Evolutionary conservation across 345 rosid genomes (phyloP).

Genomic region (Gossypium thurberi): DNA sequence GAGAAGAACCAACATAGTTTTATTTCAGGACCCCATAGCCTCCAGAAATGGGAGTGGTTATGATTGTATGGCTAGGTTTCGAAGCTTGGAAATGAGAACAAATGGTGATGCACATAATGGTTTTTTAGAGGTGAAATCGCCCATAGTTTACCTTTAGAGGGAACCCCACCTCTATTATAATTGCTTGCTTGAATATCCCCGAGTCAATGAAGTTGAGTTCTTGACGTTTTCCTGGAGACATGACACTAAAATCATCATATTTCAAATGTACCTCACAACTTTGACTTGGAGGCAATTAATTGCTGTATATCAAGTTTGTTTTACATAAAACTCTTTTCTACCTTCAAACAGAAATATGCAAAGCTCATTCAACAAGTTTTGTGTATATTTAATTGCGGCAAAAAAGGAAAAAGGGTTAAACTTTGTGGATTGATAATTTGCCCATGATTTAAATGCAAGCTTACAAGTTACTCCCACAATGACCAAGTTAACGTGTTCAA

Average conservation of each 20-base stretch:
- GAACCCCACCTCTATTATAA: not conserved
- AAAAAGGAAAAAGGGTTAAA: not conserved
- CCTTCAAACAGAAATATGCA: too few relatives aligned
- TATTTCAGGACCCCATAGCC: too few relatives aligned
- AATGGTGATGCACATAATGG: not conserved
- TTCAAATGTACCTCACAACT: conserved; percentile 4
- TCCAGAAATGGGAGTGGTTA: not conserved
- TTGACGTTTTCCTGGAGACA: conserved; percentile 10
- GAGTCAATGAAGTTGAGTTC: conserved; percentile 21
- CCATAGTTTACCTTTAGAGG: conserved; percentile 1
- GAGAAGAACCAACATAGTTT: too few relatives aligned
- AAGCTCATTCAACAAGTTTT: too few relatives aligned
- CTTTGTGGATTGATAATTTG: not conserved
- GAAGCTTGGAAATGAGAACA: not conserved
- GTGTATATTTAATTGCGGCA: not conserved
- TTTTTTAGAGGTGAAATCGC: too few relatives aligned
- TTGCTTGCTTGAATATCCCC: not conserved
- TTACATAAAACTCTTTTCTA: too few relatives aligned
- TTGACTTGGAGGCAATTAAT: not conserved
- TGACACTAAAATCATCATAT: not conserved
- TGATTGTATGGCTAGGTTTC: not conserved
- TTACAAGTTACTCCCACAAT: not conserved
- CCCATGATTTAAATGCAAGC: not conserved
- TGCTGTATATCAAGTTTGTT: too few relatives aligned
- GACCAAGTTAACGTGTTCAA: not conserved